Evolutionary conservation across 2,329 filamentous ascomycete species (phyloP), one percentile per base, ranked within the genome.

Genomic region (Talaromyces sp.): DNA sequence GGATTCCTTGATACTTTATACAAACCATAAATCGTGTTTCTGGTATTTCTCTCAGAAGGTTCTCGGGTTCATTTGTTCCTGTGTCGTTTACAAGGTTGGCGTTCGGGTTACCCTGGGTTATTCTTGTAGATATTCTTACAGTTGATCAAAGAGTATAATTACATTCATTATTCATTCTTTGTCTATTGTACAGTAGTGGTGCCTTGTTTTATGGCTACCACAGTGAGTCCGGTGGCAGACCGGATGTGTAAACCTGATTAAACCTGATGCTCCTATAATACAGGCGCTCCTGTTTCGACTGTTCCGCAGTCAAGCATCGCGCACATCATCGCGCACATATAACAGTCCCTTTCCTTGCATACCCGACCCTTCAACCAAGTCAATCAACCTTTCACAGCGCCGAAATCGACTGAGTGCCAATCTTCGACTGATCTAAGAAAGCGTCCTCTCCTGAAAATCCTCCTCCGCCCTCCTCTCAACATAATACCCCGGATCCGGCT

Each of bases 1-100:
- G 94, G 93, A 0, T 99, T 98, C 79, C 83, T 98, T 74, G 93
- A 98, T 80, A 89, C 95, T 61, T 76, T 97, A 78, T 97, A 97
- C 79, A 96, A 96, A 83, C 89, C 90, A n/a, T 66, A 57, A 52
- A 37, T 13, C 22, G 17, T 43, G 33, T 41, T 41, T 22, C 35
- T 11, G 25, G 22, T 39, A 25, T 27, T n/a, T 15, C 33, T 11
- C 11, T n/a, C 15, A 6, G n/a, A 39, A 56, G 19, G n/a, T 7
- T 15, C n/a, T 56, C 33, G n/a, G 11, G 5, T 35, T 39, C n/a
- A 25, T 56, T 22, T 39, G 52, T 56, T 37, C 31, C 52, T 39
- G 52, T 11, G n/a, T 59, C 13, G 17, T 63, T 47, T 63, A 57
- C 61, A 57, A 57, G 61, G 39, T 63, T 31, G 61, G 61, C 50